These are phyloP conservation scores for Gracilaria domingensis DNA, from an alignment of 23 red algal genomes.

Conservation along the genomic window DNA sequence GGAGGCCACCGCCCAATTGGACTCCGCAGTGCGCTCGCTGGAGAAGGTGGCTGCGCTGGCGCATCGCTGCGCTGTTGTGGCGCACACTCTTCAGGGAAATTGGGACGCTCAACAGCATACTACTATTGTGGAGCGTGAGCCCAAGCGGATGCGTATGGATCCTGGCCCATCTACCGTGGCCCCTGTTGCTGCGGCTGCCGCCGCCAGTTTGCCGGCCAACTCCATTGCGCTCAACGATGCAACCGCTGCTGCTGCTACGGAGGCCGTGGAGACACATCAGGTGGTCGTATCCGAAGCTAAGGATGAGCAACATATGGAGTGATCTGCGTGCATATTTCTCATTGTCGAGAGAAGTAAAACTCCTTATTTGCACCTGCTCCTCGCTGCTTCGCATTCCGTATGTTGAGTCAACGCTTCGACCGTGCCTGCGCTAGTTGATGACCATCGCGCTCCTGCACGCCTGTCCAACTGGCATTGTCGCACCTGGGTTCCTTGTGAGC, in stretches of 20 bases:
- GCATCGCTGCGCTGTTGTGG: conserved; percentile 47
- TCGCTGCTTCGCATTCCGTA: neutral
- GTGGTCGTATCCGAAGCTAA: conserved; percentile 17
- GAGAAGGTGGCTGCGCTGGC: conserved; percentile 52
- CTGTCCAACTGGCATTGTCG: neutral
- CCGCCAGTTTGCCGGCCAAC: neutral
- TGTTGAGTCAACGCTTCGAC: neutral
- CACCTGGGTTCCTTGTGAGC: neutral
- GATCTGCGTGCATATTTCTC: conserved; percentile 8
- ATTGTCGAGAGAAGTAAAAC: conserved; percentile 44
- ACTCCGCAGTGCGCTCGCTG: conserved; percentile 40
- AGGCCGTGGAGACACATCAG: conserved; percentile 30
- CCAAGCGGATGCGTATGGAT: conserved; percentile 49
- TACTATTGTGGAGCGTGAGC: conserved; percentile 15
- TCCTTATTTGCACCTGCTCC: conserved; percentile 14
- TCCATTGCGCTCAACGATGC: conserved; percentile 50
- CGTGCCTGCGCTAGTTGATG: neutral
- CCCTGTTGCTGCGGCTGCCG: neutral
- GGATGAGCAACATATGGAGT: conserved; percentile 44
- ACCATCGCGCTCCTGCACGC: neutral
- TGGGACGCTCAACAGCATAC: conserved; percentile 13
- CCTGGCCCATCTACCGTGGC: neutral
- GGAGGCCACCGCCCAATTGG: conserved; percentile 38
- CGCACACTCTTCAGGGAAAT: conserved; percentile 36
- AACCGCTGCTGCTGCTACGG: conserved; percentile 23